Evolutionary conservation across 768 basidiomycete genomes (phyloP), one percentile per base, ranked within the genome.

Genomic region (Boletus sp.): DNA sequence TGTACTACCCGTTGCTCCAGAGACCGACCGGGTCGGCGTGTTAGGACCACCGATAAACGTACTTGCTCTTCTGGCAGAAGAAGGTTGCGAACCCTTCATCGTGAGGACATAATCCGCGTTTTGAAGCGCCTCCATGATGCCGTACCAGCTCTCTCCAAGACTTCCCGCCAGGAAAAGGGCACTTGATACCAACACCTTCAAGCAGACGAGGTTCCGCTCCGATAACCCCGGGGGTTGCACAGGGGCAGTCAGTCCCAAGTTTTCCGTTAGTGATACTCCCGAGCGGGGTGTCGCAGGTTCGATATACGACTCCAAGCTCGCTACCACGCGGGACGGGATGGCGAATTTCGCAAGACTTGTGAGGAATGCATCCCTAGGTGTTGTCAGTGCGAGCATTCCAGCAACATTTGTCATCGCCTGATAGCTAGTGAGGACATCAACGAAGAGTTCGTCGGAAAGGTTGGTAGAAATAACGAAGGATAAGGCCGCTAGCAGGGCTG

Each of bases 71-170:
- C 68, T 66, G 2, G 62, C 67, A 5, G 68, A 60, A 7, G 72
- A 56, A 32, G 65, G 60, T 32, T 71, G 72, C 1, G 72, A 74
- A 3, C 78, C 83, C 71, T 85, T 88, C 64, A 80, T 76, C 9
- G 83, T 83, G 18, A 98, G 77, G 18, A 99, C 90, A 64, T 94
- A 94, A 64, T 96, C 94, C 7, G 96, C 95, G 62, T 94, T 98
- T 74, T 98, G 96, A 24, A 98, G 74, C 1, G 89, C 85, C 66
- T 98, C 95, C 51, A 98, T 77, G 9, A 98, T 82, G 45, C 87
- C 81, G 70, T 92, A 96, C 96, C 96, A 98, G 57, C 89, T 92
- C 56, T 86, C 82, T n/a, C 87, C 93, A 7, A 97, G 80, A 55
- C 87, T 89, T 0, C 90, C 91, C 0, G 92, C 90, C 9, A 98